Evolutionary conservation across 225 moss, liverwort and hornwort species (phyloP).

Genomic region (Polytrichum formosum): DNA sequence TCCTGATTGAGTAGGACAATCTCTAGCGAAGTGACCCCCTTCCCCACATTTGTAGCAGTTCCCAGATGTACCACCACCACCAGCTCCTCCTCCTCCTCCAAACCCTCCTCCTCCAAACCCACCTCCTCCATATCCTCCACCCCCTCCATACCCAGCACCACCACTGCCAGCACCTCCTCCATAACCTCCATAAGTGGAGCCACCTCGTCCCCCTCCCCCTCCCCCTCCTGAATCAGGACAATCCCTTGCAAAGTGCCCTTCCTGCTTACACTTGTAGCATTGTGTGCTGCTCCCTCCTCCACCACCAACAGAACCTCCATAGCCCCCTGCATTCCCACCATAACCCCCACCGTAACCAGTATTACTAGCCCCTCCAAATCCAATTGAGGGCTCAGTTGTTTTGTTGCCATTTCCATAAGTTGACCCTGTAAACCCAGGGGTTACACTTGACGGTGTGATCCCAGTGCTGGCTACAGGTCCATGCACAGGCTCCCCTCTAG

Average conservation of each 20-base stretch:
- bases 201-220: conserved; percentile 50
- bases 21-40: conserved; percentile 78
- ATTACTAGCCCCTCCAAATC: conserved; percentile 35
- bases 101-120: conserved; percentile 19
- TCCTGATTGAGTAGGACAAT: conserved; percentile 64
- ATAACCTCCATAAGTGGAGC: conserved; percentile 43
- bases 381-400: conserved; percentile 30
- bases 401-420: conserved; percentile 30
- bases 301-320: conserved; percentile 28
- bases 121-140: conserved; percentile 29
- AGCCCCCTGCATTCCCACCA: conserved; percentile 21
- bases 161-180: conserved; percentile 45
- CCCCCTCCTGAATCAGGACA: conserved; percentile 61
- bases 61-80: conserved; percentile 12
- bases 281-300: conserved; percentile 46
- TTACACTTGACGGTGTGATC: conserved; percentile 28
- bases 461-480: conserved; percentile 24
- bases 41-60: conserved; percentile 81
- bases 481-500: conserved; percentile 43
- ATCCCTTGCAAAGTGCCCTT: conserved; percentile 74
- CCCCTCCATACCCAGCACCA: conserved; percentile 24
- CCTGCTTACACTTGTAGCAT: conserved; percentile 84
- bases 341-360: conserved; percentile 36
- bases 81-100: conserved; percentile 15
- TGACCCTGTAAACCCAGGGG: conserved; percentile 49